Base-by-base conservation (phyloP, 1,284 basidiomycete species). In the Lentinula novae-zelandiae region DNA sequence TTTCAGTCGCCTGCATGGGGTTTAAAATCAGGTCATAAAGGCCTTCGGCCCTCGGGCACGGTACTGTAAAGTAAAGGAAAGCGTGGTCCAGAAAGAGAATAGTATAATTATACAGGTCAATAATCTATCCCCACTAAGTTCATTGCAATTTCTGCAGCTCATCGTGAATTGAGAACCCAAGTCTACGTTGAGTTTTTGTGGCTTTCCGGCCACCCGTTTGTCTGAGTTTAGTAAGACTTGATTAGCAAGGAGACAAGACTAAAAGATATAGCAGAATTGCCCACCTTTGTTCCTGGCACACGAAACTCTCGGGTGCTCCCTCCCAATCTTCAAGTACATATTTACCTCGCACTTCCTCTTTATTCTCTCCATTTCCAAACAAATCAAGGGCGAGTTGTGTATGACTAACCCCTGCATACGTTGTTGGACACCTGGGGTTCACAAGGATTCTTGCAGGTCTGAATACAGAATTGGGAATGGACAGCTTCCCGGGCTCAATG, bases 371-470 rank as follows among this genome's bases (percentile, higher is more conserved):
- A 36, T 89, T 89, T 7, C 95, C 95, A 68, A 97, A 98, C 64
- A 98, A 74, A 73, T 97, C 95, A 48, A 92, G 75, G 9, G 95
- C 95, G 44, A 98, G 83, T 72, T 94, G 90, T 17, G 93, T 93
- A 73, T 98, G 95, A 65, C 89, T 92, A 3, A 97, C 95, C 5
- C 95, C 95, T 0, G 95, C 95, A 70, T 98, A 98, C 15, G 95
- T 97, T 50, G 95, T 97, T 49, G 96, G 91, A 72, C 95, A 97
- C 12, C 95, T 85, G 5, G 95, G 95, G 71, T 97, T 97, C 62
- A 98, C 89, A 63, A 98, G 75, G 67, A 98, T 96, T 59, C 94
- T 80, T 2, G 94, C 95, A 1, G 94, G 87, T 9, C 85, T 80
- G 75, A 95, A 97, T 10, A 86, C 88, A 17, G 86, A 87, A 74